Evolutionary conservation across 129 eudicot genomes (phyloP), one percentile per base, ranked within the genome.

Genomic region (Sambucus nigra): DNA sequence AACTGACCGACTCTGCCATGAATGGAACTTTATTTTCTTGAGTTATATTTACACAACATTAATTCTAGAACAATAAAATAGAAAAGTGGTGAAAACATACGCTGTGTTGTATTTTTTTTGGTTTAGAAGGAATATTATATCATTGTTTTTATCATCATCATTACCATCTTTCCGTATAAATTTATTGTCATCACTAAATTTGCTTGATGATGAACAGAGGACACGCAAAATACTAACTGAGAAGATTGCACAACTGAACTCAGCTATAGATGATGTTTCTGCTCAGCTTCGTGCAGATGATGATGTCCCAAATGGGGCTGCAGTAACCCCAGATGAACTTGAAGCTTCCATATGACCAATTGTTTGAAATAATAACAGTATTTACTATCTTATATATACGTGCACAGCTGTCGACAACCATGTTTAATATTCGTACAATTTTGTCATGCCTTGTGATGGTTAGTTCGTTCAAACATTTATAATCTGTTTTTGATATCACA

Each of bases 171-270:
- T 3, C 13, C 4, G 46, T 2, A 15, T 18, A 4, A 3, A 45
- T 45, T 16, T 10, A 48, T 2, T 12, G 11, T 50, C n/a, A 2
- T 17, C 48, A 14, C 19, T 3, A 20, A 42, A 12, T 50, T 50
- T 24, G 27, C 55, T 50, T 3, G 17, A 2, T 42, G 1, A 1
- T 9, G 33, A 28, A 59, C 83, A 83, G 94, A 79, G 57, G 60
- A 72, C 75, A 19, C 81, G 94, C 71, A 69, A 76, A 51, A 79
- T 75, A 59, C 75, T 83, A 38, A 76, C 73, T 0, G 83, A 79
- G 47, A 83, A 83, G 82, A 83, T 83, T 42, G 78, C 68, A 19
- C 94, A 83, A 75, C 55, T 83, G 75, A 79, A 83, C 61, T 58
- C 80, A 52, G 87, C 94, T 11, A 83, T 83, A 25, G 94, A 83